Evolutionary conservation across 495 filamentous ascomycete species (phyloP), one percentile per base, ranked within the genome.

Genomic region (Penicillium crystallinum): DNA sequence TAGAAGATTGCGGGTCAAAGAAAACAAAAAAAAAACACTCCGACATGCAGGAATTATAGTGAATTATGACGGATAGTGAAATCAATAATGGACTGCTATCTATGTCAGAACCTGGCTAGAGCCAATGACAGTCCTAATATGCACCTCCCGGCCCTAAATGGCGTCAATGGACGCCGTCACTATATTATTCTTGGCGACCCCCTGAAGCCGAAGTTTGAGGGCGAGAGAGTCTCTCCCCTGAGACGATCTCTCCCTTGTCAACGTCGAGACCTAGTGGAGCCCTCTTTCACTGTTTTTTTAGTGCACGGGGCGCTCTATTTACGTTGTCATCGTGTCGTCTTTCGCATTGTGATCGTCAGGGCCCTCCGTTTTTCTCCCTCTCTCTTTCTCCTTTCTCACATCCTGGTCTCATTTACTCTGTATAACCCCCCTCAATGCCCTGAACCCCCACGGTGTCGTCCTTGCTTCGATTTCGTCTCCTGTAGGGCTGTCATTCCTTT

Each of bases 401-500:
- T 37, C 40, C 39, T 55, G 57, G 34, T 36, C 57, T 44, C 53
- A 50, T 21, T 50, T 53, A n/a, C n/a, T n/a, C n/a, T n/a, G n/a
- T n/a, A 27, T 27, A 27, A 3, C 23, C 25, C 21, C 41, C 40
- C 39, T 9, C 36, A 38, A 41, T 43, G 40, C 40, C 15, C 15
- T 43, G 40, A 43, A 18, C 23, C 11, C 15, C 0, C 21, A 15
- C 10, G n/a, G 14, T 36, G 34, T 36, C n/a, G 15, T 36, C 34
- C 3, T 42, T 27, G 2, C 23, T 43, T 43, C 40, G 15, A 43
- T 30, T 49, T 48, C 34, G 50, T 33, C 43, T 31, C 29, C 29
- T 46, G 46, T 51, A 56, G 67, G 69, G 67, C 67, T 71, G 69
- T 71, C 69, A 65, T 65, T 72, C 69, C 68, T 72, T 72, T 63